Conservation (phyloP, 371 early-diverging fungal genomes). For the Rhizopus stolonifer region DNA sequence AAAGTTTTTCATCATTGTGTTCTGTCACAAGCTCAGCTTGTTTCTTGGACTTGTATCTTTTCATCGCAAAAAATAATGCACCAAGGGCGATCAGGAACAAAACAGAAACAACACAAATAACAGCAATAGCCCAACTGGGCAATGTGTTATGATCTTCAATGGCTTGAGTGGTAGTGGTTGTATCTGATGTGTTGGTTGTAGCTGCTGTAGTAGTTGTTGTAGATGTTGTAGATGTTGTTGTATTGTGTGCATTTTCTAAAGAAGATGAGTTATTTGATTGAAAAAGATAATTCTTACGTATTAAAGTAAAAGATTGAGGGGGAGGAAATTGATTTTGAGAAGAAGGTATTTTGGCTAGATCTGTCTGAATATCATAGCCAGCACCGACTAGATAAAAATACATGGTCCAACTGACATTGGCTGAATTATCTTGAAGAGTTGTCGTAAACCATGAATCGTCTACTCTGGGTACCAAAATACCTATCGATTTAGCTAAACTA, state of each 20-base stretch:
- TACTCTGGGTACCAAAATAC: conserved; percentile 28
- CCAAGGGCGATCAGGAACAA: conserved; percentile 25
- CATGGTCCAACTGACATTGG: conserved; percentile 30
- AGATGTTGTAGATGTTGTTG: conserved; percentile 11
- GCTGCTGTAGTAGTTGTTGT: background rate
- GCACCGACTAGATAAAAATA: conserved; percentile 31
- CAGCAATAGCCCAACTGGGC: conserved; percentile 44
- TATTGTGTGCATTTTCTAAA: conserved; percentile 36
- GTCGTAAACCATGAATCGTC: conserved; percentile 40
- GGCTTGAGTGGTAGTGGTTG: background rate
- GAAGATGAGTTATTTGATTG: conserved; percentile 4
- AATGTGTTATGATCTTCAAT: conserved; percentile 2
- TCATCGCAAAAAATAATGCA: conserved; percentile 28
- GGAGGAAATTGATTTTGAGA: conserved; percentile 27
- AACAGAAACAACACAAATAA: conserved; percentile 36
- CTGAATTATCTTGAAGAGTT: conserved; percentile 18
- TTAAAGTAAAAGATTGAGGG: conserved; percentile 34
- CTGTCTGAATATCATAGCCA: conserved; percentile 24
- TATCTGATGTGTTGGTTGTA: background rate
- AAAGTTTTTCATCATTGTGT: background rate
- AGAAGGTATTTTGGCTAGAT: conserved; percentile 29
- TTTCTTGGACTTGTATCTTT: conserved; percentile 24
- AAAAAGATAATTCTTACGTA: conserved; percentile 24
- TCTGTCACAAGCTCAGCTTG: background rate
- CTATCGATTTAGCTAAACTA: conserved; percentile 17